These are phyloP conservation scores for Escovopsis weberi DNA, from an alignment of 2,329 filamentous ascomycete genomes.

Conservation along the genomic window DNA sequence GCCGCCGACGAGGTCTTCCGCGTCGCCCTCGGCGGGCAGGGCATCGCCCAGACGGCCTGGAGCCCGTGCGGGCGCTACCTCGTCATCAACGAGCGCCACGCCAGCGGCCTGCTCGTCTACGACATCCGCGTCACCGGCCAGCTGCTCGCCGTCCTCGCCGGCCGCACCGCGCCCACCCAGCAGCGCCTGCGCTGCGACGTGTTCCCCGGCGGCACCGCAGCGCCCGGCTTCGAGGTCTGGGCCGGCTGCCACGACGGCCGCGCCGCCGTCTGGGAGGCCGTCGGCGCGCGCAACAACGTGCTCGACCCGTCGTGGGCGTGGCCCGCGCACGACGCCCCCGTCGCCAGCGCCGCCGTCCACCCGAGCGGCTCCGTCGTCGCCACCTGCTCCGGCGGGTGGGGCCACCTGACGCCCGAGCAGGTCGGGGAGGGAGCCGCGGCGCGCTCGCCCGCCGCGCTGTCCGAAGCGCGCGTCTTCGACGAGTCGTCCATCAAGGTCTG, in stretches of 20 bases:
- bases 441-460: neutral
- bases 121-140: conserved; percentile 45
- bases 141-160: conserved; percentile 39
- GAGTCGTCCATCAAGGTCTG: conserved; percentile 12
- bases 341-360: conserved; percentile 37
- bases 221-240: conserved; percentile 50
- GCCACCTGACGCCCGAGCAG: conserved; percentile 10
- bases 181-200: conserved; percentile 43
- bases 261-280: conserved; percentile 44
- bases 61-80: conserved; percentile 49
- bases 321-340: conserved; percentile 30
- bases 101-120: conserved; percentile 42
- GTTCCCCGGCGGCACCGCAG: conserved; percentile 33
- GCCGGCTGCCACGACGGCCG: conserved; percentile 39
- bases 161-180: conserved; percentile 35
- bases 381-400: conserved; percentile 43
- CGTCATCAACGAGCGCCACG: conserved; percentile 44
- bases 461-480: conserved; percentile 5
- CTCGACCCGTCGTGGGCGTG: conserved; percentile 34
- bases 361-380: conserved; percentile 39
- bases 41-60: conserved; percentile 47
- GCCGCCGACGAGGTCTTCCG: conserved; percentile 27
- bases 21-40: conserved; percentile 40
- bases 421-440: conserved; percentile 2
- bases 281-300: conserved; percentile 32